These are phyloP conservation scores for Ulvella scutata DNA, from an alignment of 139 green algal species.

Conservation along the genomic window DNA sequence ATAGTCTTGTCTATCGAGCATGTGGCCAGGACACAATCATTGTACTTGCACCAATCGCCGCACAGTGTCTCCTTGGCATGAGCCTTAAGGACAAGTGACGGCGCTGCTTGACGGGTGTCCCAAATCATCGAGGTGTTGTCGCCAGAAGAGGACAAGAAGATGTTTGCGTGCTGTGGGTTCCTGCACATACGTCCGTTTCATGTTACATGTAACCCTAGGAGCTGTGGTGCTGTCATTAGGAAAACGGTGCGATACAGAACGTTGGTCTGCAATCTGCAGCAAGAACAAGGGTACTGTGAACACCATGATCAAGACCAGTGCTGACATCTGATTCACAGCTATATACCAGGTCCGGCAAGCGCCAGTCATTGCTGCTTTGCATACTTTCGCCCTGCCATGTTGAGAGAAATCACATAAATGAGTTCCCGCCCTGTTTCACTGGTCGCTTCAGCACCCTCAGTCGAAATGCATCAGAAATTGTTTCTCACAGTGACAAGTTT, in stretches of 20 bases:
- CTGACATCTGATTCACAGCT: no score
- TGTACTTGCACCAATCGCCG: conserved; percentile 94
- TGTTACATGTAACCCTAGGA: no score
- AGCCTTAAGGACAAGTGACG: conserved; percentile 64
- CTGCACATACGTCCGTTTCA: conserved; percentile 27
- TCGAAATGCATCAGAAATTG: neutral
- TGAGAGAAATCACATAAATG: no score
- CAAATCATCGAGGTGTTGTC: conserved; percentile 77
- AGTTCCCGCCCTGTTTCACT: neutral
- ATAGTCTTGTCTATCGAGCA: conserved; percentile 90
- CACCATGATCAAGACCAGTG: no score
- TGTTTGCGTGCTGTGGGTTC: conserved; percentile 57
- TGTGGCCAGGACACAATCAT: conserved; percentile 81
- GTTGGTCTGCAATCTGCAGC: no score
- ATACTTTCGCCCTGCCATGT: no score
- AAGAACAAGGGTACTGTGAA: no score
- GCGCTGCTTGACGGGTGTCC: conserved; percentile 60
- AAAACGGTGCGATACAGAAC: no score
- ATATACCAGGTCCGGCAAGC: no score
- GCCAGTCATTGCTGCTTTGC: no score
- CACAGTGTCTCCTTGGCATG: conserved; percentile 66
- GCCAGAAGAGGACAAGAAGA: conserved; percentile 65
- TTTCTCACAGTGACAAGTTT: neutral
- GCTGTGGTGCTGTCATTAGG: no score
- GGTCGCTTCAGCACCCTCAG: neutral